Percentiles rank a stretch among this genome's conserved stretches.
phyloP scores from a whole-genome alignment of 2,329 filamentous ascomycete species.

The Penicillium sp. region DNA sequence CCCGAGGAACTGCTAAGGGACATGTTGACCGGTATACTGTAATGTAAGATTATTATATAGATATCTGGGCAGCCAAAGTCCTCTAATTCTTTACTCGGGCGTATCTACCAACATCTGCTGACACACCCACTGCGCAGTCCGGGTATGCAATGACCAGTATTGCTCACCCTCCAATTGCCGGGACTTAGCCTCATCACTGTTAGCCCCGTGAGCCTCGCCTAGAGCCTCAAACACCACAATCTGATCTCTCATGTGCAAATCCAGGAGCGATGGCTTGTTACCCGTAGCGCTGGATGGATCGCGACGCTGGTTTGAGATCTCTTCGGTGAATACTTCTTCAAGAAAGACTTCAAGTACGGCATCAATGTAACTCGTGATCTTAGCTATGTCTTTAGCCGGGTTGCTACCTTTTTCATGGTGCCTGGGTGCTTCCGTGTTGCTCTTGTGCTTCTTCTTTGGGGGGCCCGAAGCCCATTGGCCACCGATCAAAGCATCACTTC shows the following conservation, averaged over 20 bases:
- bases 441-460: conserved; percentile 4
- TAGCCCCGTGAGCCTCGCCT: conserved; percentile 32
- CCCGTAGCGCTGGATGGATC: neutral
- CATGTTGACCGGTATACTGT: neutral
- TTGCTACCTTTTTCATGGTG: neutral
- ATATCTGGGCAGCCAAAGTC: neutral
- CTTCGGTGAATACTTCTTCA: conserved; percentile 41
- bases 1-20: neutral
- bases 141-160: conserved; percentile 42
- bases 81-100: neutral
- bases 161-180: conserved; percentile 23
- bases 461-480: conserved; percentile 2
- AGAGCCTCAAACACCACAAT: conserved; percentile 61
- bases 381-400: neutral
- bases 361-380: conserved; percentile 28
- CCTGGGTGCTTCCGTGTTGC: conserved; percentile 4
- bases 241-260: conserved; percentile 59
- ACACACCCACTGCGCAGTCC: conserved; percentile 48
- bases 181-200: conserved; percentile 10
- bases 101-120: conserved; percentile 36
- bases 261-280: conserved; percentile 47
- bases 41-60: neutral
- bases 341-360: conserved; percentile 47
- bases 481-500: conserved; percentile 53
- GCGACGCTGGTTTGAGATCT: conserved; percentile 40